A percentile compares a stretch with the other conserved stretches of the same genome.
Evolutionary conservation across 371 early-diverging fungal genomes (phyloP).

Genomic region (Conidiobolus incongruus): DNA sequence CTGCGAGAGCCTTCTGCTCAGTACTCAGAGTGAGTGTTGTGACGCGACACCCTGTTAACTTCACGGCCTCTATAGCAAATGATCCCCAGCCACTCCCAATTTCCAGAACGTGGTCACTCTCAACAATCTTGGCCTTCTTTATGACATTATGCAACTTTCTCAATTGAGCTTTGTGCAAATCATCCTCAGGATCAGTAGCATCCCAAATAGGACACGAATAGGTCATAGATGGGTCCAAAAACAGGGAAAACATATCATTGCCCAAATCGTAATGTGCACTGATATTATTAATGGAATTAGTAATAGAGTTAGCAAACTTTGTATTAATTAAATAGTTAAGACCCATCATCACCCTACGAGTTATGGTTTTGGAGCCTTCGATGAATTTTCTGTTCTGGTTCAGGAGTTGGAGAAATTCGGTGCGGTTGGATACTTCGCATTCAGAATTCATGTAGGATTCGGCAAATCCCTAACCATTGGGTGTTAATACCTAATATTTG

Average conservation of each 20-base stretch:
- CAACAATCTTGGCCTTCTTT: slow-evolving; percentile 17
- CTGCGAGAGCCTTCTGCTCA: slow-evolving; percentile 34
- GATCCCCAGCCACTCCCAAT: slow-evolving; percentile 52
- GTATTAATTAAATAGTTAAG: not conserved
- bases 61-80: slow-evolving; percentile 27
- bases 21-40: slow-evolving; percentile 31
- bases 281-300: slow-evolving; percentile 22
- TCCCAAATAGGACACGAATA: slow-evolving; percentile 44
- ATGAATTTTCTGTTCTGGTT: not conserved
- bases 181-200: slow-evolving; percentile 2
- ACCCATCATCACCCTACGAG: not conserved
- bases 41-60: slow-evolving; percentile 21
- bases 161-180: slow-evolving; percentile 28
- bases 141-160: slow-evolving; percentile 31
- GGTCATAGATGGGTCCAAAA: slow-evolving; percentile 35
- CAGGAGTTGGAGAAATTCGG: not conserved
- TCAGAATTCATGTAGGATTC: not conserved
- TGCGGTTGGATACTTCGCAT: not conserved
- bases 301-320: not conserved
- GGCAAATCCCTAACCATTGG: not conserved
- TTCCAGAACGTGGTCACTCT: slow-evolving; percentile 31
- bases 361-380: not conserved
- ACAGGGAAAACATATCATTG: slow-evolving; percentile 38
- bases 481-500: not conserved
- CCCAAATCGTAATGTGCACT: slow-evolving; percentile 46